phyloP scores from a whole-genome alignment of 441 rosid genomes.

The Capsella rubella region DNA sequence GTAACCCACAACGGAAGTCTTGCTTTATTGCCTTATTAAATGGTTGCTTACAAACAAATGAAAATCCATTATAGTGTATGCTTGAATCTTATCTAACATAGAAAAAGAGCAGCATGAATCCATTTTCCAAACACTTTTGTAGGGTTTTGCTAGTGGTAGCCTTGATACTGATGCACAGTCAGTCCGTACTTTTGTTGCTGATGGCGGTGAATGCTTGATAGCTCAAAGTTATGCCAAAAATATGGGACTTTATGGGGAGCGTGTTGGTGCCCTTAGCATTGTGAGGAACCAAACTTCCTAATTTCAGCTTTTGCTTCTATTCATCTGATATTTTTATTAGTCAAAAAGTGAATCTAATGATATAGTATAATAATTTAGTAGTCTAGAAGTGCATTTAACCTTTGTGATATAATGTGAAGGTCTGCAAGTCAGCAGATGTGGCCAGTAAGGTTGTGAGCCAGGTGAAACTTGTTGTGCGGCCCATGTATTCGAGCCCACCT shows the following conservation, averaged over 20 bases:
- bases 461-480: slow-evolving; percentile 78
- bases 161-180: slow-evolving; percentile 69
- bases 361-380: not conserved
- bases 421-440: slow-evolving; percentile 76
- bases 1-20: slow-evolving; percentile 37
- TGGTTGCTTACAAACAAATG: slow-evolving; percentile 7
- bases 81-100: not conserved
- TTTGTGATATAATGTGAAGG: slow-evolving; percentile 47
- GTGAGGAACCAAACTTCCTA: slow-evolving; percentile 51
- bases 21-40: slow-evolving; percentile 9
- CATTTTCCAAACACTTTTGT: slow-evolving; percentile 29
- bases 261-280: slow-evolving; percentile 79
- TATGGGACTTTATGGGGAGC: slow-evolving; percentile 84
- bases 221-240: slow-evolving; percentile 76
- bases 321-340: slow-evolving; percentile 11
- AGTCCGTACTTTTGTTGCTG: slow-evolving; percentile 70
- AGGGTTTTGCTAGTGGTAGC: slow-evolving; percentile 80
- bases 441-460: slow-evolving; percentile 77
- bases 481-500: slow-evolving; percentile 83
- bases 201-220: slow-evolving; percentile 69
- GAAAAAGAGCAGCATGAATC: slow-evolving; percentile 14
- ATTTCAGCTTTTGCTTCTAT: slow-evolving; percentile 16
- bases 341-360: not conserved
- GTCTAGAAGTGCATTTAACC: slow-evolving; percentile 7
- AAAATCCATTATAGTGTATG: slow-evolving; percentile 20